Evolutionary conservation across 2,329 filamentous ascomycete species (phyloP).

Genomic region (Calonectria pseudoturangicola): DNA sequence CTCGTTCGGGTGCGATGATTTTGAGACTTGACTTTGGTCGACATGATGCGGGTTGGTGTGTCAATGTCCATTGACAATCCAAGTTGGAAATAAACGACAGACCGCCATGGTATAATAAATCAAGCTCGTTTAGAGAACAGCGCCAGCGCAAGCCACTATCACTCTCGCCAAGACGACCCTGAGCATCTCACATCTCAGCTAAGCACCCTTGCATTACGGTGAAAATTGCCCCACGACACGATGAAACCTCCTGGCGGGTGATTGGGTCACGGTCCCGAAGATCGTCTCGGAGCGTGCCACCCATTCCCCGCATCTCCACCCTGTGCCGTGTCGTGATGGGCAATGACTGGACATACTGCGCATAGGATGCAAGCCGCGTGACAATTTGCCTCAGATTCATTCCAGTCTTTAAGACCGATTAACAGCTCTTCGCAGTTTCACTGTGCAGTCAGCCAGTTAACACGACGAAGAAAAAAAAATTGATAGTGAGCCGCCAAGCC

Average conservation of each 20-base stretch:
- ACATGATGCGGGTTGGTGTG: slow-evolving; percentile 27
- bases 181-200: slow-evolving; percentile 6
- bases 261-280: slow-evolving; percentile 2
- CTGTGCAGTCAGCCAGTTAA: background rate
- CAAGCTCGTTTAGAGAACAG: background rate
- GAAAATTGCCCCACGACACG: background rate
- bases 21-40: slow-evolving; percentile 1
- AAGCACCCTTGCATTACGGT: background rate
- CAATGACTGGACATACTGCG: background rate
- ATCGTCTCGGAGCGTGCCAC: slow-evolving; percentile 44
- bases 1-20: slow-evolving; percentile 48
- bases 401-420: background rate
- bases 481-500: background rate
- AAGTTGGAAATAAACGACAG: background rate
- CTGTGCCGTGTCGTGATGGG: slow-evolving; percentile 3
- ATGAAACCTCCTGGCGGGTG: background rate
- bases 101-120: slow-evolving; percentile 17
- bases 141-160: background rate
- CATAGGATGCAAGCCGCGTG: background rate
- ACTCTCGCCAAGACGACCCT: slow-evolving; percentile 23
- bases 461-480: background rate
- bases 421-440: background rate
- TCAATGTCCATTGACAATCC: background rate
- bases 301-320: slow-evolving; percentile 33
- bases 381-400: background rate